Evolutionary conservation across 371 early-diverging fungal genomes (phyloP).

Genomic region (Syncephalastrum sp.): DNA sequence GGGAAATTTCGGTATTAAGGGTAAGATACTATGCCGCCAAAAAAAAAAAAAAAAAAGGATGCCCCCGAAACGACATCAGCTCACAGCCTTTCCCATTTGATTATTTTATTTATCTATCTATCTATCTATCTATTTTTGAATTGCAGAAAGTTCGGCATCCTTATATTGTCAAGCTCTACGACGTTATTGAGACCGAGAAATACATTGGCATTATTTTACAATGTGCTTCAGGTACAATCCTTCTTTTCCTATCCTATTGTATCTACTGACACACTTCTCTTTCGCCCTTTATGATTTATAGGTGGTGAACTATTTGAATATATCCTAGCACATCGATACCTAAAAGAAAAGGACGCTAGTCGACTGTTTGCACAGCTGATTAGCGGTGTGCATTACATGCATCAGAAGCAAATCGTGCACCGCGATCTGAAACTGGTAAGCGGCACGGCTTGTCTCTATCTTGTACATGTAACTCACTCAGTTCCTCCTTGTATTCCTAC

Average conservation of each 20-base stretch:
- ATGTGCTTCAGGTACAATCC: slow-evolving; percentile 79
- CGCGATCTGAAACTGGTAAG: slow-evolving; percentile 92
- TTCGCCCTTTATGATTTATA: slow-evolving; percentile 11
- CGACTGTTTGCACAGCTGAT: slow-evolving; percentile 95
- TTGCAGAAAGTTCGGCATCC: slow-evolving; percentile 80
- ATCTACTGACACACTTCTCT: neutral
- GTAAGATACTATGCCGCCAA: slow-evolving; percentile 36
- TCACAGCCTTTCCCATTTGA: neutral
- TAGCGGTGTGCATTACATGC: slow-evolving; percentile 86
- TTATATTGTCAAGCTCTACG: slow-evolving; percentile 91
- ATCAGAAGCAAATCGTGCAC: slow-evolving; percentile 89
- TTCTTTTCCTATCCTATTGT: too few species aligned
- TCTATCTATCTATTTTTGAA: neutral
- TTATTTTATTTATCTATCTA: neutral
- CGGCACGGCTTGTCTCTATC: neutral
- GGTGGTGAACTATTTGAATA: slow-evolving; percentile 97
- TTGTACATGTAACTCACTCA: neutral
- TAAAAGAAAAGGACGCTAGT: slow-evolving; percentile 90
- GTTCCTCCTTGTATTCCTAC: too few species aligned
- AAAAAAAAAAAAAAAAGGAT: too few species aligned
- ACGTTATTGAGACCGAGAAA: slow-evolving; percentile 94
- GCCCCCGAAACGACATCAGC: too few species aligned
- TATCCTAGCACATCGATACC: slow-evolving; percentile 90
- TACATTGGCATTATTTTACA: slow-evolving; percentile 96
- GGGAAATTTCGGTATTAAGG: slow-evolving; percentile 81